Conservation (phyloP, 75 land plant species). For the Azolla pinnata region DNA sequence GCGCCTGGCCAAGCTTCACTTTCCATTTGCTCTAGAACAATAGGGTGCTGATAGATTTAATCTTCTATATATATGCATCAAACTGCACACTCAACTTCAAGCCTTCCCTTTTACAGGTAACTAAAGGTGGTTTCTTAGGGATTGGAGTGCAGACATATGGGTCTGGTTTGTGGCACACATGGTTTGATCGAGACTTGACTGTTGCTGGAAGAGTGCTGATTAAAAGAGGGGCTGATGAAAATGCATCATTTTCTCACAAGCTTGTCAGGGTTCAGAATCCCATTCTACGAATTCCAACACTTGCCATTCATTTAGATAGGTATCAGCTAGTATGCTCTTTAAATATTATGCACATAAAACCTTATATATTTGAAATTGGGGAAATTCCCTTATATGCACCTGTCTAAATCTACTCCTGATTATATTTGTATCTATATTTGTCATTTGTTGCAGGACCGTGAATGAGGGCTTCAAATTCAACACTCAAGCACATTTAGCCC, state of each 20-base stretch:
- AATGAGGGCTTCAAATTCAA: conserved; percentile 89
- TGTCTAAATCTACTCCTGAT: no score
- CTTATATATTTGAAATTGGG: no score
- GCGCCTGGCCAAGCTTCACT: no score
- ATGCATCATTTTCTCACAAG: conserved; percentile 47
- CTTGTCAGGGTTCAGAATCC: conserved; percentile 81
- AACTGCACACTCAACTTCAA: background rate
- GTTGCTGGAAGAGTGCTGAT: conserved; percentile 80
- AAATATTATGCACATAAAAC: no score
- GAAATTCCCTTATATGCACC: no score
- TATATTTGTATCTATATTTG: no score
- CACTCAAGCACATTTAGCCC: conserved; percentile 74
- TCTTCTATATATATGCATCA: background rate
- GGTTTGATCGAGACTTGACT: conserved; percentile 97
- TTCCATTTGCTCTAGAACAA: no score
- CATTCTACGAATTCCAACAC: conserved; percentile 76
- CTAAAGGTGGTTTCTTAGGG: conserved; percentile 83
- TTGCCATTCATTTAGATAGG: conserved; percentile 97
- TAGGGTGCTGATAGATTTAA: background rate
- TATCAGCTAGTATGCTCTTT: no score
- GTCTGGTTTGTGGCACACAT: conserved; percentile 96
- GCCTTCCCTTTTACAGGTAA: conserved; percentile 32
- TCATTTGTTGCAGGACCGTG: conserved; percentile 35
- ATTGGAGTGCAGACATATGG: conserved; percentile 96
- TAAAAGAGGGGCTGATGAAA: conserved; percentile 41